phyloP scores from a whole-genome alignment of 768 basidiomycete species.

The Lentinula guzmanii region DNA sequence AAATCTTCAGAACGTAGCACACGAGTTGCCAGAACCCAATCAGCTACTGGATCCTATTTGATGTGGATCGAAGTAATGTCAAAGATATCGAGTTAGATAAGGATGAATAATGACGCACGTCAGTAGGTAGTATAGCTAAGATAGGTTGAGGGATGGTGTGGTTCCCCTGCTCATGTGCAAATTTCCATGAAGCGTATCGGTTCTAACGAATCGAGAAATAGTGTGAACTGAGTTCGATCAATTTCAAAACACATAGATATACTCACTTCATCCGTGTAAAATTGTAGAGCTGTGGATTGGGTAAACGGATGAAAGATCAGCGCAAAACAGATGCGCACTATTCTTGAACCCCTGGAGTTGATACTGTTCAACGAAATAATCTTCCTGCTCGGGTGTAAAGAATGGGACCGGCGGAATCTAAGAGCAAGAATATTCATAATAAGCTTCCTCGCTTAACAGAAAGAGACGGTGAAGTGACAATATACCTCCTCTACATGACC shows the following conservation, averaged over 20 bases:
- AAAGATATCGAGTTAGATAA: neutral
- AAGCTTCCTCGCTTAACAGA: constrained; percentile 1
- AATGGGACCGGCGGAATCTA: constrained; percentile 61
- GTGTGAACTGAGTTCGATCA: neutral
- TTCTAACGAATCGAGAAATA: constrained; percentile 23
- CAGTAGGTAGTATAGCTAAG: constrained; percentile 31
- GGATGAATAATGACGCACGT: constrained; percentile 21
- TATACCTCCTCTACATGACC: constrained; percentile 35
- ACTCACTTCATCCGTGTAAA: constrained; percentile 52
- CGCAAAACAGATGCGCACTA: constrained; percentile 36
- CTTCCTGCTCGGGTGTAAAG: constrained; percentile 55
- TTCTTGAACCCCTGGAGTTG: constrained; percentile 49
- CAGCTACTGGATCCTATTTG: constrained; percentile 42
- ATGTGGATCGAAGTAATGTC: neutral
- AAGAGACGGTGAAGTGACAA: neutral
- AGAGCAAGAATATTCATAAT: neutral
- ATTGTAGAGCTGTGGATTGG: constrained; percentile 48
- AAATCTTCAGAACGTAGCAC: constrained; percentile 31
- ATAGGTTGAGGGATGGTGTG: constrained; percentile 37
- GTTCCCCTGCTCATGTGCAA: constrained; percentile 39
- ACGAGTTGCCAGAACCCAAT: constrained; percentile 29
- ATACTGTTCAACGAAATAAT: constrained; percentile 65
- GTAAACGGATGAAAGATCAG: constrained; percentile 7
- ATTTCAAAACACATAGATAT: neutral
- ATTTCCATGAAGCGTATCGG: constrained; percentile 32